Evolutionary conservation across 108 stramenopile species (phyloP).

Genomic region (Discostella pseudostelligera): DNA sequence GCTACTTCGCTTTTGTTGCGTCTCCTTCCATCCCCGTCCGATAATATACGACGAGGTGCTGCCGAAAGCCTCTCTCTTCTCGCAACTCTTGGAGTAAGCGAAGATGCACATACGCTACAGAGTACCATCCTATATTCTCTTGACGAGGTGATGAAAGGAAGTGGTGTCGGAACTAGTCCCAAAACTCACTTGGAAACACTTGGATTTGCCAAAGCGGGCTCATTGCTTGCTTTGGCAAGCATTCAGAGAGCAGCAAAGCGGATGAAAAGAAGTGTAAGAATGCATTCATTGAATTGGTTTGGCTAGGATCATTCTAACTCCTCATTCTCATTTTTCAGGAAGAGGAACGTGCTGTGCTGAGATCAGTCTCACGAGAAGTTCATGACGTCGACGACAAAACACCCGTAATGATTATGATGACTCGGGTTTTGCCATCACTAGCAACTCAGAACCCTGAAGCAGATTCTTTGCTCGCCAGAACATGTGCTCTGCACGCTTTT

Average conservation of each 20-base stretch:
- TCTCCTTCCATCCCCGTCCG: conserved; percentile 63
- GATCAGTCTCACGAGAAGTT: conserved; percentile 37
- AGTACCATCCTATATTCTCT: conserved; percentile 77
- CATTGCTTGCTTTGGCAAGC: conserved; percentile 71
- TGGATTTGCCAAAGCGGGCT: conserved; percentile 65
- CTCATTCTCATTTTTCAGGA: conserved; percentile 15
- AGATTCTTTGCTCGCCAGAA: conserved; percentile 58
- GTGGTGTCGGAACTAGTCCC: conserved; percentile 42
- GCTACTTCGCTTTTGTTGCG: conserved; percentile 68
- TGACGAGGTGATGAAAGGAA: conserved; percentile 76
- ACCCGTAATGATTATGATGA: conserved; percentile 75
- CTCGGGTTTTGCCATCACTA: conserved; percentile 71
- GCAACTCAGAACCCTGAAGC: conserved; percentile 46
- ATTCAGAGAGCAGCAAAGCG: conserved; percentile 65
- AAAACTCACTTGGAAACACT: conserved; percentile 51
- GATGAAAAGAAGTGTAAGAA: conserved; percentile 30
- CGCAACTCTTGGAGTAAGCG: conserved; percentile 75
- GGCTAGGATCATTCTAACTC: neutral
- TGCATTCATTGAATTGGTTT: neutral
- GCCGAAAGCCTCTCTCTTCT: conserved; percentile 78
- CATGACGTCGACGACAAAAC: conserved; percentile 24
- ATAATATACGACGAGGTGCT: conserved; percentile 67
- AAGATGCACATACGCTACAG: conserved; percentile 81
- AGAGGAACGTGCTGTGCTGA: conserved; percentile 30
- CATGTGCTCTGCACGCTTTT: conserved; percentile 76